These are phyloP conservation scores for Cydonia oblonga DNA, from an alignment of 331 rosid genomes.

Conservation along the genomic window DNA sequence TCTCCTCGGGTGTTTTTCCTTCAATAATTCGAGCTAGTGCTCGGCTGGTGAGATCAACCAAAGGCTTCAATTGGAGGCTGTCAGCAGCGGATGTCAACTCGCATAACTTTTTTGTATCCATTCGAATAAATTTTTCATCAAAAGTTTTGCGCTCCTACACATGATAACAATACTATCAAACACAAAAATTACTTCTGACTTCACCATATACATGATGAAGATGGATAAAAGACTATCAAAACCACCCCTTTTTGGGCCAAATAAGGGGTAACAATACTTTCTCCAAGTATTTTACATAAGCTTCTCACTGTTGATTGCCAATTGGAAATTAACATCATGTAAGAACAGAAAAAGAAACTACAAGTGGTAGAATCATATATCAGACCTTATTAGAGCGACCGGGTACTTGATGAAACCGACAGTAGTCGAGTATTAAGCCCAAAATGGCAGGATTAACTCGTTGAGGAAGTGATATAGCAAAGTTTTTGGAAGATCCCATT, in stretches of 20 bases:
- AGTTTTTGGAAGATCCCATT: conserved; percentile 75
- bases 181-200: conserved; percentile 6
- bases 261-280: neutral
- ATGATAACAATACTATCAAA: conserved; percentile 22
- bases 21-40: conserved; percentile 92
- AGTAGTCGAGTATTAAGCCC: conserved; percentile 79
- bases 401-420: conserved; percentile 76
- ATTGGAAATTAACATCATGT: neutral
- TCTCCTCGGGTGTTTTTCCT: conserved; percentile 89
- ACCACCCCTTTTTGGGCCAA: neutral
- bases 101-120: conserved; percentile 76
- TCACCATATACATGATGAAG: neutral
- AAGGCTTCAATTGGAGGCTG: conserved; percentile 81
- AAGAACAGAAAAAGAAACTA: neutral
- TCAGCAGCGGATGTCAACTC: conserved; percentile 93
- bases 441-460: conserved; percentile 71
- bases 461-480: conserved; percentile 83
- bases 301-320: neutral
- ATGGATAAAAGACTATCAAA: neutral
- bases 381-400: conserved; percentile 82
- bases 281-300: neutral
- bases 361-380: conserved; percentile 5
- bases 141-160: conserved; percentile 63
- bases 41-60: conserved; percentile 82
- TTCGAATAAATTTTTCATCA: conserved; percentile 75